Evolutionary conservation across 2,329 filamentous ascomycete genomes (phyloP), one percentile per base, ranked within the genome.

Genomic region (Sporothrix luriei): DNA sequence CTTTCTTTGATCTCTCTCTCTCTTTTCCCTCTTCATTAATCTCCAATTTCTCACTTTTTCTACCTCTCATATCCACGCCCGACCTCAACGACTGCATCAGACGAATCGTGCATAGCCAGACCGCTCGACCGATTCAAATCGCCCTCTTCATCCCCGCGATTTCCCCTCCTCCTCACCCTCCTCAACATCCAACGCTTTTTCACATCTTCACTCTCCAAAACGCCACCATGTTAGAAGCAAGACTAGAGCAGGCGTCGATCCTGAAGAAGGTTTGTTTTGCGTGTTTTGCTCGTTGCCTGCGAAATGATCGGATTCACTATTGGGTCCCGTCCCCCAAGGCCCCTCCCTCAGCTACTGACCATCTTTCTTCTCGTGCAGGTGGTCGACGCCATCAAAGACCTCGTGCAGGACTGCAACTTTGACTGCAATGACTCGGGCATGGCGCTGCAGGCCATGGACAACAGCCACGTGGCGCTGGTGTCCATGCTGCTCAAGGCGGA

Each of bases 371-470:
- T n/a, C 9, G 38, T 5, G 21, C 75, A 97, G 93, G 92, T 98
- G 73, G 94, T 99, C 77, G 96, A 99, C 80, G 93, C 96, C 76
- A 97, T 99, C 89, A 98, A 97, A 83, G 95, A 99, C 78, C 89
- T 99, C 66, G 95, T 99, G 68, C 95, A 98, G 82, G 95, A 99
- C 84, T 99, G 95, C 90, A 99, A 99, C 84, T 99, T 99, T 84
- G 95, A 99, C 87, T 99, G 96, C 91, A 99, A 98, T 91, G 96
- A 99, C 86, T 94, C 93, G 69, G 95, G 95, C 73, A 95, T 99
- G 78, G 94, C 94, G 66, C 91, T 99, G 69, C 95, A 99, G 83
- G 95, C 95, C 78, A 99, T 99, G 96, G 95, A 99, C 86, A 99
- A 98, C 88, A 98, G 94, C 66, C 95, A 99, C 83, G 95, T 99